phyloP scores from a whole-genome alignment of 805 yeast genomes.

The Saccharomycopsis oosterbeekiorum region DNA sequence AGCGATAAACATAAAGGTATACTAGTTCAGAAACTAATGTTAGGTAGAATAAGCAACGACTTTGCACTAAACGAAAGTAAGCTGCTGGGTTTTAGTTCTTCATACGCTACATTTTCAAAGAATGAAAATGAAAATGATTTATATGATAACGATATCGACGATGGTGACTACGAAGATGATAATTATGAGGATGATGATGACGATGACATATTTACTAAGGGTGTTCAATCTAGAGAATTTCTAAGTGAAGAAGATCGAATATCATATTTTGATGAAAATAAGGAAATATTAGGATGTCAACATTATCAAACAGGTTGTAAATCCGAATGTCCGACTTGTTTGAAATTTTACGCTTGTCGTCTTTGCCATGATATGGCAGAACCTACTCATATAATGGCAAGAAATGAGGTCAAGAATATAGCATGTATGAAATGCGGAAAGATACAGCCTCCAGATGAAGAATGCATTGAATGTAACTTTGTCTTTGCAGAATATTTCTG shows the following conservation, averaged over 20 bases:
- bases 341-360: conserved; percentile 70
- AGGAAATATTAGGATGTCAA: conserved; percentile 55
- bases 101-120: conserved; percentile 8
- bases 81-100: conserved; percentile 18
- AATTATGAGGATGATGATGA: conserved; percentile 21
- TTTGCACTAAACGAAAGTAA: background rate
- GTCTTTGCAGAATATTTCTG: conserved; percentile 74
- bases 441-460: conserved; percentile 63
- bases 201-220: background rate
- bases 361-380: conserved; percentile 71
- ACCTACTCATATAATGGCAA: conserved; percentile 43
- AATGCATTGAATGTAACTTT: conserved; percentile 58
- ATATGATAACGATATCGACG: conserved; percentile 5
- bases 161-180: conserved; percentile 5
- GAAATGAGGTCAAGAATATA: conserved; percentile 55
- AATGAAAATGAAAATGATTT: conserved; percentile 12
- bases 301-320: conserved; percentile 83
- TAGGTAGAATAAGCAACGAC: conserved; percentile 21
- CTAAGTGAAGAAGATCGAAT: background rate
- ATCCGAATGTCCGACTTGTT: conserved; percentile 67
- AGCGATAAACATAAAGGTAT: conserved; percentile 27
- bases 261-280: conserved; percentile 35
- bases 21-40: conserved; percentile 28
- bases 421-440: conserved; percentile 74
- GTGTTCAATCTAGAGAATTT: background rate